Evolutionary conservation across 768 basidiomycete genomes (phyloP).

Genomic region (Gloeopeniophorella convolvens): DNA sequence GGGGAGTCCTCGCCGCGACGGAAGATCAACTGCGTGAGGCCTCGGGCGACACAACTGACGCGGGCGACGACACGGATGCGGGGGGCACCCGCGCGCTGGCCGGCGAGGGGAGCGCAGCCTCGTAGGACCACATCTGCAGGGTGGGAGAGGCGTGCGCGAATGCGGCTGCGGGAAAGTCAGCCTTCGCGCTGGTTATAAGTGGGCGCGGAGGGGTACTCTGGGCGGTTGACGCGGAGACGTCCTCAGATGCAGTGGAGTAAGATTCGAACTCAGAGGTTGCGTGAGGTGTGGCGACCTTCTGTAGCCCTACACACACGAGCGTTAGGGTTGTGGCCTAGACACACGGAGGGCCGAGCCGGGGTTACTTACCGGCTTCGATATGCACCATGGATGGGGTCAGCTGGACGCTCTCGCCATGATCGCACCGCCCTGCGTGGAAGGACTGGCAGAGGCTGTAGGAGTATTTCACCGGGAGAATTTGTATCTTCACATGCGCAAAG

Average conservation of each 20-base stretch:
- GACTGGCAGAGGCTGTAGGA: background rate
- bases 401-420: background rate
- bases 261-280: background rate
- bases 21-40: conserved; percentile 2
- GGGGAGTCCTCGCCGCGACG: conserved; percentile 3
- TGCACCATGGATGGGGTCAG: background rate
- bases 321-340: too few relatives aligned
- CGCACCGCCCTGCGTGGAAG: background rate
- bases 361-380: conserved; percentile 11
- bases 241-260: background rate
- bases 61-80: background rate
- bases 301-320: background rate
- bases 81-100: too few relatives aligned
- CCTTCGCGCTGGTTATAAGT: too few relatives aligned
- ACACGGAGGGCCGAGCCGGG: background rate
- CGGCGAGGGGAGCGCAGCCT: too few relatives aligned
- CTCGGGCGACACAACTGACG: background rate
- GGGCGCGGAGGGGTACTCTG: too few relatives aligned
- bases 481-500: conserved; percentile 19
- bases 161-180: too few relatives aligned
- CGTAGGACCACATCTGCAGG: too few relatives aligned
- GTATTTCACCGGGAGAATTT: conserved; percentile 8
- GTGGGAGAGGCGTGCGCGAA: too few relatives aligned
- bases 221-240: too few relatives aligned
- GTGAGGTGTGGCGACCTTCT: background rate